Base-by-base conservation (phyloP, 2,329 filamentous ascomycete genomes). In the Fusarium sp. region DNA sequence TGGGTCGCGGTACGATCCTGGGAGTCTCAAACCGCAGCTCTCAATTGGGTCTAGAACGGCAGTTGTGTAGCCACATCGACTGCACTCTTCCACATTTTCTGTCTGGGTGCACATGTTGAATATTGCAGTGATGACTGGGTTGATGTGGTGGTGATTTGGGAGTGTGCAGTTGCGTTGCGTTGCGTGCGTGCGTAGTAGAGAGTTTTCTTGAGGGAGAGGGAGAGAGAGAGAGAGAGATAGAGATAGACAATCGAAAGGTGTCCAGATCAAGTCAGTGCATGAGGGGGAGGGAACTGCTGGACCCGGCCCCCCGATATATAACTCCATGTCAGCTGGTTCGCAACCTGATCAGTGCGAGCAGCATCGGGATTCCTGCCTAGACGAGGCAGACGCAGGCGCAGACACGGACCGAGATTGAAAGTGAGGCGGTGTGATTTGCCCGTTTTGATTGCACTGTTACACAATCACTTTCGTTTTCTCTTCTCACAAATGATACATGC, bases 11-110 rank as follows among this genome's bases (percentile, higher is more conserved):
- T 65, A 67, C 15, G 67, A 54, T 32, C 67, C 52, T 14, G 55
- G 70, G 8, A 38, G 48, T 60, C 61, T 74, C 12, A 75, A 52
- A 26, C 63, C 59, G 26, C 72, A 74, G 47, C 26, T 72, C 30
- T 69, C 51, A 26, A 75, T 69, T 20, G 69, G 69, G 36, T 48
- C 56, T 38, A 65, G 56, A 28, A 54, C 59, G 17, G 68, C 44
- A 9, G 54, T 47, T 24, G 57, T 44, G 47, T 52, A 28, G 48
- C 72, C 72, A 24, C 72, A 74, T 28, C 44, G 48, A 17, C 14
- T 41, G 47, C 72, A 74, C 34, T 74, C 72, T 59, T 75, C 68
- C 51, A 50, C 60, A 8, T 60, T 75, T 42, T 74, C 72, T 22
- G 56, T 75, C 28, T 72, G 72, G 6, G 63, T 74, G 41, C 72